Percentiles rank a stretch among this genome's conserved stretches.
These are phyloP conservation scores for Geotrichum aggregatum DNA, from an alignment of 1,139 yeast species.

Conservation along the genomic window DNA sequence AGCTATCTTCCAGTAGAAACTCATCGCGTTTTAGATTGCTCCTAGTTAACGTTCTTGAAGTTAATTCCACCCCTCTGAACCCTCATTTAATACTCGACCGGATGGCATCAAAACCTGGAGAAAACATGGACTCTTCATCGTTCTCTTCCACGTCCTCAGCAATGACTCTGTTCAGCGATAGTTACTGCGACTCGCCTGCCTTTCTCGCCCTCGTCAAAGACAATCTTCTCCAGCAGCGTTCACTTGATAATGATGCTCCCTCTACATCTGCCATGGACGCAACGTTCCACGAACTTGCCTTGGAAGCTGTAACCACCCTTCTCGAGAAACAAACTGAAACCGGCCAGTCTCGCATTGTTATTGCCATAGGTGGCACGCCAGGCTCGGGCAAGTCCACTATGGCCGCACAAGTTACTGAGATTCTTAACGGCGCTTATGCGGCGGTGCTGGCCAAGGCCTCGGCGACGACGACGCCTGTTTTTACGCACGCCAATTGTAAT, in stretches of 20 bases:
- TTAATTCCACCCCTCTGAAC: too few species aligned
- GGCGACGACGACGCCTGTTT: neutral
- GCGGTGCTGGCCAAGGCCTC: neutral
- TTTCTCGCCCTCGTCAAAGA: neutral
- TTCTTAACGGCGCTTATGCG: conserved; percentile 4
- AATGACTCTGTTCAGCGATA: neutral
- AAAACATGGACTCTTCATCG: neutral
- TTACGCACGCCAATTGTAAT: neutral
- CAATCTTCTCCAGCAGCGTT: neutral
- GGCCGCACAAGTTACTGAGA: conserved; percentile 43
- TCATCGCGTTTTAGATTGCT: too few species aligned
- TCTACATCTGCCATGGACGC: neutral
- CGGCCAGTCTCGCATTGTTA: conserved; percentile 41
- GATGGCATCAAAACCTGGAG: too few species aligned
- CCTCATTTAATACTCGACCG: too few species aligned
- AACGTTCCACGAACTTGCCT: neutral
- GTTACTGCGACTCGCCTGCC: neutral
- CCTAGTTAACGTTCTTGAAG: too few species aligned
- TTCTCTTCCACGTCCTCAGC: conserved; percentile 1
- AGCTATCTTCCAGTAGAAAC: too few species aligned
- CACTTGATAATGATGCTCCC: too few species aligned
- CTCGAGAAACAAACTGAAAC: neutral
- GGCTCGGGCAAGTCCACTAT: conserved; percentile 81
- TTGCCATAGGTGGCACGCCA: conserved; percentile 69
- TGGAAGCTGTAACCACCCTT: neutral